Evolutionary conservation across 805 yeast genomes (phyloP).

Genomic region (Brettanomyces naardenensis): DNA sequence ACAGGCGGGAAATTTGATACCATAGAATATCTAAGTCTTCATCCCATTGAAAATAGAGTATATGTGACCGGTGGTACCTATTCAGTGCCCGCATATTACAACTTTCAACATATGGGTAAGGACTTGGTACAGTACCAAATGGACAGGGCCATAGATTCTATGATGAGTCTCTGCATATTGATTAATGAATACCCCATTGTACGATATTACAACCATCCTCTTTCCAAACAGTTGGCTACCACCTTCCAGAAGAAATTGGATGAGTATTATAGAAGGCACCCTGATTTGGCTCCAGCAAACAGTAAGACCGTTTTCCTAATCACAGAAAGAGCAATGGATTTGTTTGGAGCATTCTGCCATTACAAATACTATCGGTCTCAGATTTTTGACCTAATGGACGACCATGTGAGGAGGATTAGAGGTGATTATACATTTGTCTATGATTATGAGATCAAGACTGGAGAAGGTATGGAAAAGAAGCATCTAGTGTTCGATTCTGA

Average conservation of each 20-base stretch:
- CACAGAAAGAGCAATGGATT: constrained; percentile 78
- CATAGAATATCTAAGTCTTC: constrained; percentile 38
- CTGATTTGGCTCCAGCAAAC: constrained; percentile 51
- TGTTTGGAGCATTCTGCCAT: constrained; percentile 77
- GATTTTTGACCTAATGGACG: constrained; percentile 61
- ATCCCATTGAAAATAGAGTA: constrained; percentile 63
- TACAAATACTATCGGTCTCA: constrained; percentile 89
- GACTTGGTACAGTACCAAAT: constrained; percentile 49
- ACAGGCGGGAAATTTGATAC: constrained; percentile 10
- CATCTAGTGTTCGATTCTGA: constrained; percentile 18
- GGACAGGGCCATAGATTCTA: constrained; percentile 48
- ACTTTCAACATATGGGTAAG: constrained; percentile 46
- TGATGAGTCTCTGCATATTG: constrained; percentile 65
- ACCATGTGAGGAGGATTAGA: constrained; percentile 15
- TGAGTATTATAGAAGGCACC: constrained; percentile 61
- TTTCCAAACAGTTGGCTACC: constrained; percentile 50
- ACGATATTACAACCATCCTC: constrained; percentile 57
- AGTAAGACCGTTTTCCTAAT: constrained; percentile 57
- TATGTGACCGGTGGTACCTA: constrained; percentile 57
- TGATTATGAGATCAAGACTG: constrained; percentile 20
- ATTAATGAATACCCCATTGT: constrained; percentile 87
- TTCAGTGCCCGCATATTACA: constrained; percentile 69
- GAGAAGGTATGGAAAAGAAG: constrained; percentile 19
- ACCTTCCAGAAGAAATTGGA: constrained; percentile 67
- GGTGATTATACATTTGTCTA: constrained; percentile 20